Evolutionary conservation across 2,329 filamentous ascomycete species (phyloP), one percentile per base, ranked within the genome.

Genomic region (Plenodomus lindquistii): DNA sequence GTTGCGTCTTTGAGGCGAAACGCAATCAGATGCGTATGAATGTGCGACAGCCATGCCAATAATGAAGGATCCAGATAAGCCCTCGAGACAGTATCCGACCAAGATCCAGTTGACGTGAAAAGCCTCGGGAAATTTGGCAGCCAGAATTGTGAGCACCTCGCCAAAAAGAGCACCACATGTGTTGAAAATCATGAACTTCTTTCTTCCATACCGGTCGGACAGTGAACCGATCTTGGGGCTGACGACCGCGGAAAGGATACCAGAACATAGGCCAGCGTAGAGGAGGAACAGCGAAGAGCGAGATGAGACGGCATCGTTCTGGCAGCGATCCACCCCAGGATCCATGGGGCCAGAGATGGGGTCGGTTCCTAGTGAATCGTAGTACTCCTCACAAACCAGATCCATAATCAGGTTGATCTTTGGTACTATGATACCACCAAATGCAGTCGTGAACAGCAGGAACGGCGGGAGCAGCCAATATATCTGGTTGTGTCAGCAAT

Each of bases 1-100:
- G 50, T 87, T 89, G 17, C 94, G 85, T 63, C 84, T 84, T 22
- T 88, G 87, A 0, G 91, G 89, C 3, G 88, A 79, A 0, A 91
- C 93, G 72, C 91, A 96, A 71, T 99, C 94, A 35, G 90, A 86
- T 11, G 89, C 87, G 71, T 97, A 99, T 0, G 93, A 91, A 69
- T 95, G 87, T 18, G 85, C 86, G 48, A 96, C 76, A 38, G 87
- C 85, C 77, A 88, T 88, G 21, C 87, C 87, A 0, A 90, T 84
- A 1, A 91, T 96, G 69, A 97, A 96, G 0, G 92, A 96, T 7
- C 94, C 94, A 9, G 85, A 85, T 4, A 96, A 66, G 4, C 94
- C 94, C 66, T 99, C 94, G 38, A 92, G 78, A 9, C 89, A 78
- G 29, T 86, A 83, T 9, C 90, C 90, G 1, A 93, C 70, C 5